Conservation (phyloP, 805 yeast species). For the Sugiyamaella marilandica region DNA sequence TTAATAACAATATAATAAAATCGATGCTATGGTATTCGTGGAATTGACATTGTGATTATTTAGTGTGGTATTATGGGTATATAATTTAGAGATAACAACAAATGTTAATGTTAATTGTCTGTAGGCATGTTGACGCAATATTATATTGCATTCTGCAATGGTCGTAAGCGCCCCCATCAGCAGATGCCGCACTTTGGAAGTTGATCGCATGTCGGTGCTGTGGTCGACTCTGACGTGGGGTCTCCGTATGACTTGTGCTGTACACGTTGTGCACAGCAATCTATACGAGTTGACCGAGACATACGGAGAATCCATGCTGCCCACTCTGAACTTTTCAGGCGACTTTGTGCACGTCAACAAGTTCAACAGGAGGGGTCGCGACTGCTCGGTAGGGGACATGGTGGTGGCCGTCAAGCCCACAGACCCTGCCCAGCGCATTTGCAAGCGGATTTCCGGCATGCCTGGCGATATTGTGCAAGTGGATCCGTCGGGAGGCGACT, state of each 20-base stretch:
- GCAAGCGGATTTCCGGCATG: conserved; percentile 93
- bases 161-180: too few species aligned
- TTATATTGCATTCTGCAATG: too few species aligned
- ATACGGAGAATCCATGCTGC: conserved; percentile 92
- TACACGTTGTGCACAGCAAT: conserved; percentile 62
- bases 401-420: conserved; percentile 88
- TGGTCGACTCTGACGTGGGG: conserved; percentile 28
- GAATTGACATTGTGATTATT: background rate
- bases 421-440: conserved; percentile 76
- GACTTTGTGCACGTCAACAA: conserved; percentile 78
- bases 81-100: too few species aligned
- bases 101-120: too few species aligned
- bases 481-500: conserved; percentile 59
- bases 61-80: too few species aligned
- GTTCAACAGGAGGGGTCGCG: conserved; percentile 54
- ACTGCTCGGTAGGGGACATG: conserved; percentile 75
- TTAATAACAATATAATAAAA: too few species aligned
- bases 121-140: too few species aligned
- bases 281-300: conserved; percentile 76
- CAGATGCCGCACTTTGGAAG: background rate
- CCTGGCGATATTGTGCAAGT: conserved; percentile 82
- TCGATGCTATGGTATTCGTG: too few species aligned
- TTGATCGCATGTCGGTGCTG: background rate
- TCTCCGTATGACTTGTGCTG: conserved; percentile 33
- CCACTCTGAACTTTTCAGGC: conserved; percentile 67